Percentiles rank a stretch among this genome's conserved stretches.
phyloP scores from a whole-genome alignment of 1,284 basidiomycete species.

The Cryptococcus wingfieldii region DNA sequence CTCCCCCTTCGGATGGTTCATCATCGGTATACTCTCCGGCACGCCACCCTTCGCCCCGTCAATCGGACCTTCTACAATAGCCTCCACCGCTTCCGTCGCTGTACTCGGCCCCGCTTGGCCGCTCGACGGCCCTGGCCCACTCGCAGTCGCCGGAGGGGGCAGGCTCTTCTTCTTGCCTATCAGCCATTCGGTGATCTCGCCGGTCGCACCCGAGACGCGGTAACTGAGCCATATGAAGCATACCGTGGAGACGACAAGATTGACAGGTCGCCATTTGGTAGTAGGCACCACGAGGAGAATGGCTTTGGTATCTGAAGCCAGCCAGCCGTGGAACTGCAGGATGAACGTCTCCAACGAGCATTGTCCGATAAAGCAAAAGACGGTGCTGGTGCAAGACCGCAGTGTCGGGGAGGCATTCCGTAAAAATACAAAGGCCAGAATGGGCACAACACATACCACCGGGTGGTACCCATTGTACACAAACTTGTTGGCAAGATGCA shows the following conservation, averaged over 20 bases:
- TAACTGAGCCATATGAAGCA: constrained; percentile 76
- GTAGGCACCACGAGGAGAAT: constrained; percentile 74
- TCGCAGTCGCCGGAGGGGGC: constrained; percentile 21
- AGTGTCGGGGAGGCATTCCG: constrained; percentile 69
- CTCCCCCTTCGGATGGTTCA: constrained; percentile 26
- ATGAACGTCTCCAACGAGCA: constrained; percentile 83
- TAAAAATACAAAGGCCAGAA: constrained; percentile 67
- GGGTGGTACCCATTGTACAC: constrained; percentile 80
- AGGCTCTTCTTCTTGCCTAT: constrained; percentile 52
- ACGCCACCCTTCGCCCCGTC: constrained; percentile 33
- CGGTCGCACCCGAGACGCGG: constrained; percentile 68
- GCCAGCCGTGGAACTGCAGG: constrained; percentile 83
- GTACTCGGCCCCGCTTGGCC: background rate
- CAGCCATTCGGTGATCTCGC: constrained; percentile 65
- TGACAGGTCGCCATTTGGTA: constrained; percentile 64
- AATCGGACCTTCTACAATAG: constrained; percentile 26
- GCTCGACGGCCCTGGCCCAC: background rate
- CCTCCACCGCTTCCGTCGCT: constrained; percentile 8
- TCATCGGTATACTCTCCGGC: constrained; percentile 45
- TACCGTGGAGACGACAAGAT: constrained; percentile 67
- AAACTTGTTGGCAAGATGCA: constrained; percentile 69
- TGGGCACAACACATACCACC: constrained; percentile 73
- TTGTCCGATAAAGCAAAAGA: constrained; percentile 74
- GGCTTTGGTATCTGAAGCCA: constrained; percentile 80
- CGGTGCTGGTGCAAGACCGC: constrained; percentile 62